Evolutionary conservation across 2,329 filamentous ascomycete genomes (phyloP), one percentile per base, ranked within the genome.

Genomic region (Diaporthe citriasiana): DNA sequence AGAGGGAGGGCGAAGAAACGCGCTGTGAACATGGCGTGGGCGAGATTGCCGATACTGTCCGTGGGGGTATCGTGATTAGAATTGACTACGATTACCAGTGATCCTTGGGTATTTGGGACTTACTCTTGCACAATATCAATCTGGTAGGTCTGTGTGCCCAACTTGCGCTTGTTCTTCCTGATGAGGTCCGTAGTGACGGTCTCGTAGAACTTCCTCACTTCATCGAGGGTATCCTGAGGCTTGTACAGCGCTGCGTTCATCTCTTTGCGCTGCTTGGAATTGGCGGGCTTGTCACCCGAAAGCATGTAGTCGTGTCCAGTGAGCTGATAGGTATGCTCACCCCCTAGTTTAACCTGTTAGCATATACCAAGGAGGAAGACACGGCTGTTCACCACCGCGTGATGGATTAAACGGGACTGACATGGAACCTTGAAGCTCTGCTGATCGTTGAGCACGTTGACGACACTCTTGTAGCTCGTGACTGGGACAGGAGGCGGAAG

Each of bases 61-160:
- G 38, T n/a, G 57, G 15, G 30, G 10, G 2, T 0, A 30, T 63
- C 25, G 45, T 1, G 3, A 19, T 30, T 27, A 63, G 25, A 5
- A 22, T 13, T 13, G 17, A 1, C 6, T 22, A 12, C 3, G 17
- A 7, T 1, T 1, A 30, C 19, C 3, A n/a, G 15, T 17, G 9
- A 17, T 22, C 0, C 2, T 45, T 45, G 57, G 19, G 4, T 6
- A 4, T 8, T 22, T 7, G 6, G 5, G 13, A 17, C 57, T 63
- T 45, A 63, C 57, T 63, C 57, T 63, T 63, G 30, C 38, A 63
- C 57, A 22, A 63, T 30, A 4, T 63, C 57, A 8, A 63, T 63
- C 38, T 63, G 57, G 3, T 63, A 63, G 38, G 38, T 40, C 38
- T 45, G 35, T 1, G 5, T 63, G 38, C 57, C 57, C 57, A 63